A percentile compares a stretch with the other conserved stretches of the same genome.
Conservation (phyloP, 345 rosid species). For the Murraya paniculata region DNA sequence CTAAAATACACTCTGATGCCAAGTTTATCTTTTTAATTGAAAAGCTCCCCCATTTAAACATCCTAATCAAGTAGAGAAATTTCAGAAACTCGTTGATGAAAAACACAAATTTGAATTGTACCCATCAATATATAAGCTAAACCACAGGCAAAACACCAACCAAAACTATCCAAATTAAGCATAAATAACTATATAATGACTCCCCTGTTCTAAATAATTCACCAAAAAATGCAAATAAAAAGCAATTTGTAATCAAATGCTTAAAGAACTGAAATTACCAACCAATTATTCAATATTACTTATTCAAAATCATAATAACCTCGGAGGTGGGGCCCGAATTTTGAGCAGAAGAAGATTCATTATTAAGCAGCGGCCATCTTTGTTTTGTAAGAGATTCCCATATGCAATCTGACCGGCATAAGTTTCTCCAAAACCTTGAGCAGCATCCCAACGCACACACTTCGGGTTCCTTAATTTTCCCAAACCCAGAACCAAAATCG, state of each 20-base stretch:
- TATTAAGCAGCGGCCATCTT: conserved; percentile 56
- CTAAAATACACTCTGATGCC: not conserved
- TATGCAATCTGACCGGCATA: conserved; percentile 55
- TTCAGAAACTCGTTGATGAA: not conserved
- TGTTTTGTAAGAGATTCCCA: conserved; percentile 58
- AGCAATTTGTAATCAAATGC: not conserved
- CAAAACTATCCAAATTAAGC: not conserved
- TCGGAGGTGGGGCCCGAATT: conserved; percentile 7
- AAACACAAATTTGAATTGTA: not conserved
- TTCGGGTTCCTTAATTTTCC: conserved; percentile 44
- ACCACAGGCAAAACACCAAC: not conserved
- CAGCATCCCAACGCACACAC: conserved; percentile 64
- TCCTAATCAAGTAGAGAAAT: not conserved
- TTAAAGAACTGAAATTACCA: not conserved
- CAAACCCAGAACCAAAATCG: not conserved
- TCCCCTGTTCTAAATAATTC: not conserved
- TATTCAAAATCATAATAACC: not conserved
- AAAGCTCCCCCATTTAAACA: not conserved
- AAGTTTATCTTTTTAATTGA: not conserved
- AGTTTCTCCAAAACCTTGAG: conserved; percentile 65
- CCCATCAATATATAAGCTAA: not conserved
- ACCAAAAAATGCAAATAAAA: not conserved
- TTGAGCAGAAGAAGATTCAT: conserved; percentile 24
- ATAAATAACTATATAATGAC: not conserved
- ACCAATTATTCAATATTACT: not conserved